Evolutionary conservation across 352 stramenopile species (phyloP).

Genomic region (Phytophthora chlamydospora): DNA sequence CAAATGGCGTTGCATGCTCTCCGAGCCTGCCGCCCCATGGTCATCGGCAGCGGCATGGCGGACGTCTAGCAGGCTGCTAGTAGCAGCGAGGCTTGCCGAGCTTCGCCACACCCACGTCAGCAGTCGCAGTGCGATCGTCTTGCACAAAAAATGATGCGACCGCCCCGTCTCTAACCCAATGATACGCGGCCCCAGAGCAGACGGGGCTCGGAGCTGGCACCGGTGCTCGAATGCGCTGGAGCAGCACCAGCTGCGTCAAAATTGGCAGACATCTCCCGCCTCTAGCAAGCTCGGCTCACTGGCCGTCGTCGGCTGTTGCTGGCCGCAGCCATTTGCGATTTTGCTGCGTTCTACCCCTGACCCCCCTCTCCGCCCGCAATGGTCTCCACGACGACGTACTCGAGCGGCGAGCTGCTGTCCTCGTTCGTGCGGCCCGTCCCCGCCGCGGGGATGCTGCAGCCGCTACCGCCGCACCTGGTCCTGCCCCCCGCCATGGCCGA

Average conservation of each 20-base stretch:
- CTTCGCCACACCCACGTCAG: too few relatives aligned
- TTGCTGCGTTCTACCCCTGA: slow-evolving; percentile 25
- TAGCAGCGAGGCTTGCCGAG: too few relatives aligned
- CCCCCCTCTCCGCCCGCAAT: slow-evolving; percentile 15
- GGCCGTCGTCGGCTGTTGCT: background rate
- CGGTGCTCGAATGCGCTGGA: too few relatives aligned
- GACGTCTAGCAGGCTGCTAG: too few relatives aligned
- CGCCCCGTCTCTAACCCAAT: too few relatives aligned
- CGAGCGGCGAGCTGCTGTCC: slow-evolving; percentile 37
- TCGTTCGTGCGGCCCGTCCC: slow-evolving; percentile 31
- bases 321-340: slow-evolving; percentile 36
- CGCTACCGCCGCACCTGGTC: slow-evolving; percentile 28
- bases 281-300: slow-evolving; percentile 3
- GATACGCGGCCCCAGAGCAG: too few relatives aligned
- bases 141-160: too few relatives aligned
- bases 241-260: slow-evolving; percentile 19
- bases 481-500: slow-evolving; percentile 17
- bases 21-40: too few relatives aligned
- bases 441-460: slow-evolving; percentile 20
- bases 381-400: slow-evolving; percentile 37
- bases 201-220: too few relatives aligned
- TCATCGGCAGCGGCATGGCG: too few relatives aligned
- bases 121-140: too few relatives aligned
- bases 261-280: slow-evolving; percentile 14
- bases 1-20: too few relatives aligned